A percentile compares a stretch with the other conserved stretches of the same genome.
Conservation (phyloP, 2,329 filamentous ascomycete species). For the Cryphonectria radicalis region DNA sequence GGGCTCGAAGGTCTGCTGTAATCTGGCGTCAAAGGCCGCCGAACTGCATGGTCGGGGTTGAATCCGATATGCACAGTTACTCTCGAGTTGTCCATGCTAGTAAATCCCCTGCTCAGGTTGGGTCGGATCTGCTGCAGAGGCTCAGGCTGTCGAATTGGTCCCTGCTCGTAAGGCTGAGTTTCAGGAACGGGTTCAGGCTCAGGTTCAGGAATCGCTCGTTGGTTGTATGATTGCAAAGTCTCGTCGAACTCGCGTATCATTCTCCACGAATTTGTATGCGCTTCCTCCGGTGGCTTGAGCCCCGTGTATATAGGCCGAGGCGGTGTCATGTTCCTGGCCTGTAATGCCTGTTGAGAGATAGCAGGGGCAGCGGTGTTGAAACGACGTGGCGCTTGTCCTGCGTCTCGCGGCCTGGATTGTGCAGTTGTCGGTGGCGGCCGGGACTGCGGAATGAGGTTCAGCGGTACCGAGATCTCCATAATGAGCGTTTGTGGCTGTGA, state of each 20-base stretch:
- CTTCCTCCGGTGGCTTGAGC: background rate
- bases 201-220: background rate
- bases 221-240: background rate
- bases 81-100: background rate
- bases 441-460: background rate
- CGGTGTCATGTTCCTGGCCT: background rate
- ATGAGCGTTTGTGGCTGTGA: background rate
- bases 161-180: background rate
- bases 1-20: background rate
- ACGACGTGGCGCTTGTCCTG: background rate
- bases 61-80: background rate
- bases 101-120: background rate
- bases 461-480: background rate
- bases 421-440: background rate
- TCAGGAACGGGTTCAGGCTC: background rate
- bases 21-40: background rate
- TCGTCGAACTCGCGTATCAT: conserved; percentile 8
- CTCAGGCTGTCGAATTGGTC: background rate
- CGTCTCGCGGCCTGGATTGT: background rate
- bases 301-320: background rate
- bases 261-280: conserved; percentile 4
- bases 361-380: background rate
- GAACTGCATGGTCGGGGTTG: background rate
- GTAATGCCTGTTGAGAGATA: background rate
- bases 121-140: background rate